These are phyloP conservation scores for Begonia loranthoides DNA, from an alignment of 306 rosid species.

Conservation along the genomic window DNA sequence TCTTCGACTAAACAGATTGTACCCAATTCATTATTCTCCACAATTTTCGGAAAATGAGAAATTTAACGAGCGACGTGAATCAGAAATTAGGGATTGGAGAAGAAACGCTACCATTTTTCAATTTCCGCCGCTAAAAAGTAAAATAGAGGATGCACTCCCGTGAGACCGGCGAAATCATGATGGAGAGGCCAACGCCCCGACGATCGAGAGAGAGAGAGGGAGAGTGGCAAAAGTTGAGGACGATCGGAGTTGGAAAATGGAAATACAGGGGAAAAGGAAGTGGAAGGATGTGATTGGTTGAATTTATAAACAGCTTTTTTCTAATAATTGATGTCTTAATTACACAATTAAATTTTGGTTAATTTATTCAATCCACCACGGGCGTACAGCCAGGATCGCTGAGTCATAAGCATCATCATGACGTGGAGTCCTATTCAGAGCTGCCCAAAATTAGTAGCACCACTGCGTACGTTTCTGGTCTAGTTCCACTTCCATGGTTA, in stretches of 20 bases:
- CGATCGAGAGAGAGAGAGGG: conserved; percentile 25
- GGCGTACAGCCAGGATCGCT: too few relatives aligned
- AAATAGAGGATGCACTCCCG: conserved; percentile 28
- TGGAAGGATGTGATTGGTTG: not conserved
- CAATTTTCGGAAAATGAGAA: not conserved
- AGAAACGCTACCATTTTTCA: conserved; percentile 12
- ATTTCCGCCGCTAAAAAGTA: conserved; percentile 21
- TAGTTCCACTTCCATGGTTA: too few relatives aligned
- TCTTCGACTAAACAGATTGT: conserved; percentile 18
- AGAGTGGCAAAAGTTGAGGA: not conserved
- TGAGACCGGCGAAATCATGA: conserved; percentile 33
- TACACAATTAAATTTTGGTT: too few relatives aligned
- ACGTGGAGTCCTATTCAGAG: too few relatives aligned
- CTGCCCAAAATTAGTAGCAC: too few relatives aligned
- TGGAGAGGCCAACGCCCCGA: conserved; percentile 42
- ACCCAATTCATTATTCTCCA: conserved; percentile 6
- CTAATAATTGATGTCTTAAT: too few relatives aligned
- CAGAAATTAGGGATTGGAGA: conserved; percentile 18
- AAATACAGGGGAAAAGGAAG: not conserved
- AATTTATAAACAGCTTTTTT: not conserved
- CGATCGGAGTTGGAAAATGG: not conserved
- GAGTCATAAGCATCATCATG: too few relatives aligned
- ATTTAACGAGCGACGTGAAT: conserved; percentile 22
- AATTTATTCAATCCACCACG: too few relatives aligned
- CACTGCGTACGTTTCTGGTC: too few relatives aligned